Conservation (phyloP, 176 grass and related monocot species). For the Otatea glauca region DNA sequence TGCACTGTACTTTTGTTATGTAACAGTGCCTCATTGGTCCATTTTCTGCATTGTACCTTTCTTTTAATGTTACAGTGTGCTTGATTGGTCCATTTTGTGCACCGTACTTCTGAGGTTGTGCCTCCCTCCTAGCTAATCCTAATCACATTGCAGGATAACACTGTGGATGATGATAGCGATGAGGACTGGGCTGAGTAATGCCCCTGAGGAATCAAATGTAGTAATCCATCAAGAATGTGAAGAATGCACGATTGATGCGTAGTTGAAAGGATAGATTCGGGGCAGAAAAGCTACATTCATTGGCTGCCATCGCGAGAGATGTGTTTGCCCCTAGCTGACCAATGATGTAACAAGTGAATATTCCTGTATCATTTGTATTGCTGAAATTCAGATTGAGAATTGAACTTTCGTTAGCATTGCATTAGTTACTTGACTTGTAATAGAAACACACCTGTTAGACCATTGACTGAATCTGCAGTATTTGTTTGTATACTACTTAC, state of each 20-base stretch:
- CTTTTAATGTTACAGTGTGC: not conserved
- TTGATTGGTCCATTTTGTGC: not conserved
- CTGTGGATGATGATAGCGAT: conserved; percentile 53
- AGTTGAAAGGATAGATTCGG: too few species aligned
- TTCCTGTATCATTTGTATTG: not conserved
- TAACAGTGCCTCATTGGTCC: too few species aligned
- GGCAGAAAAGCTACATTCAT: not conserved
- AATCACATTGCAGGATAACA: conserved; percentile 32
- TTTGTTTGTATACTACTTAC: too few species aligned
- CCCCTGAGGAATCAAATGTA: not conserved
- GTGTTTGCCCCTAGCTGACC: not conserved
- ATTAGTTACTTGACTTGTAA: not conserved
- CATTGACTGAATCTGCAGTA: too few species aligned
- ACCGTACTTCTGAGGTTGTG: not conserved
- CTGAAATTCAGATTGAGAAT: not conserved
- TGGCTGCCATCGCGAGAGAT: not conserved
- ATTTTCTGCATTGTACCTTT: too few species aligned
- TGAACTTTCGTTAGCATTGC: not conserved
- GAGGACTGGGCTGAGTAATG: conserved; percentile 63
- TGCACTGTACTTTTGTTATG: too few species aligned
- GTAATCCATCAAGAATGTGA: not conserved
- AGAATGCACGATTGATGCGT: not conserved
- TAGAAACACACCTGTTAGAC: too few species aligned
- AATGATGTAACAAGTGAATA: not conserved
- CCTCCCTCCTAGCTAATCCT: not conserved